Evolutionary conservation across 106 monocot genomes (phyloP).

Genomic region (Acorus gramineus): DNA sequence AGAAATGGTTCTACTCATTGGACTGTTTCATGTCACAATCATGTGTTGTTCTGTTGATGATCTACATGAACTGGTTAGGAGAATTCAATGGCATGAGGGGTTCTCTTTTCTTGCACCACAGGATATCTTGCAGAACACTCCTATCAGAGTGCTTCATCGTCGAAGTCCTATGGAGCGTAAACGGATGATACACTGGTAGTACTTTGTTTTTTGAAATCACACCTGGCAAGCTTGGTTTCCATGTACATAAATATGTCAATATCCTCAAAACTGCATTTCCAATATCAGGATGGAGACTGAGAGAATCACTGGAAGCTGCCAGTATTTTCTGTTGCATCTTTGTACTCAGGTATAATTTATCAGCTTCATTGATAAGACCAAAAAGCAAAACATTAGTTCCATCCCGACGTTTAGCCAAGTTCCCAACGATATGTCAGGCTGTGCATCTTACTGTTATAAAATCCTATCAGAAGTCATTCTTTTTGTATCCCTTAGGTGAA

Average conservation of each 20-base stretch:
- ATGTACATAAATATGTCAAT: background rate
- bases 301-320: slow-evolving; percentile 40
- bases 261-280: background rate
- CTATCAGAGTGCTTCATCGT: slow-evolving; percentile 89
- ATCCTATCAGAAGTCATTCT: background rate
- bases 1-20: too few species aligned
- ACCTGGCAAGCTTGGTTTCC: background rate
- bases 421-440: too few species aligned
- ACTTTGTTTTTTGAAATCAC: background rate
- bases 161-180: slow-evolving; percentile 83
- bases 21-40: too few species aligned
- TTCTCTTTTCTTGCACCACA: slow-evolving; percentile 13
- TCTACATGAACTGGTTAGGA: background rate
- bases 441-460: too few species aligned
- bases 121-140: slow-evolving; percentile 82
- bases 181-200: slow-evolving; percentile 85
- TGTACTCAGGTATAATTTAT: slow-evolving; percentile 65
- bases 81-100: too few species aligned
- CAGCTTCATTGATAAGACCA: too few species aligned
- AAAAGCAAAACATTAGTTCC: too few species aligned
- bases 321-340: slow-evolving; percentile 83
- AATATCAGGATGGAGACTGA: slow-evolving; percentile 76
- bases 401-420: too few species aligned
- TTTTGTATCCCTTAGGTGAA: background rate
- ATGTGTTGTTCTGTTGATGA: background rate